Percentiles rank a stretch among this genome's conserved stretches.
Evolutionary conservation across 164 flowering plant genomes (phyloP).

Genomic region (Macadamia tetraphylla): DNA sequence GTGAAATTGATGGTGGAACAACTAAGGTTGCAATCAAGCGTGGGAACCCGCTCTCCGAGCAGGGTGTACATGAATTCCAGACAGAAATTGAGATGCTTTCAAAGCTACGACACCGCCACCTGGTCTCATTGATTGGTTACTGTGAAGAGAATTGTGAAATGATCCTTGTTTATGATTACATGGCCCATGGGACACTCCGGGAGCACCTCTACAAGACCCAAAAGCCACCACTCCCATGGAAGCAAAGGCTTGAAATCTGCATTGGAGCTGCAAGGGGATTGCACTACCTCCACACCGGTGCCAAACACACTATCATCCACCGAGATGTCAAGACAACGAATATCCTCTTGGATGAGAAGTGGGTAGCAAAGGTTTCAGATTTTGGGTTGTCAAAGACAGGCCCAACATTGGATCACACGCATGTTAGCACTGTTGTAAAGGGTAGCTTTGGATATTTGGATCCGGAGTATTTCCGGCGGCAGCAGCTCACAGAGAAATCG

Average conservation of each 20-base stretch:
- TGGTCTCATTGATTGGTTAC: constrained; percentile 49
- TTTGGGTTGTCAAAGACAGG: constrained; percentile 47
- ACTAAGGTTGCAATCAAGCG: constrained; percentile 48
- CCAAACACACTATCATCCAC: constrained; percentile 42
- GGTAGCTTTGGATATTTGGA: constrained; percentile 54
- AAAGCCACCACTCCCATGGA: constrained; percentile 41
- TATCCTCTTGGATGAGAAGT: constrained; percentile 42
- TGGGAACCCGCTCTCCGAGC: constrained; percentile 33
- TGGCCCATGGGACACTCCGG: constrained; percentile 43
- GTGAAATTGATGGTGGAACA: constrained; percentile 28
- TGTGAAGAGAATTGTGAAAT: constrained; percentile 40
- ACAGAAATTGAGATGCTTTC: constrained; percentile 58
- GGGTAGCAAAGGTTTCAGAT: constrained; percentile 55
- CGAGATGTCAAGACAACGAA: constrained; percentile 51
- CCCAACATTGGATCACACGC: constrained; percentile 33
- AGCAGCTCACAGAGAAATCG: constrained; percentile 38
- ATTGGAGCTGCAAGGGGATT: constrained; percentile 51
- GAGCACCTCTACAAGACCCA: constrained; percentile 39
- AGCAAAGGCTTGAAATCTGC: constrained; percentile 41
- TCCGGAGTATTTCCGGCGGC: constrained; percentile 49
- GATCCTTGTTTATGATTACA: constrained; percentile 50
- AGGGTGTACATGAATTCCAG: constrained; percentile 46
- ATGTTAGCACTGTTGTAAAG: constrained; percentile 45
- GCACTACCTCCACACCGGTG: constrained; percentile 49
- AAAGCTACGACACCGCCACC: constrained; percentile 38